Evolutionary conservation across 176 grass and related monocot species (phyloP), one percentile per base, ranked within the genome.

Genomic region (Avena eriantha): DNA sequence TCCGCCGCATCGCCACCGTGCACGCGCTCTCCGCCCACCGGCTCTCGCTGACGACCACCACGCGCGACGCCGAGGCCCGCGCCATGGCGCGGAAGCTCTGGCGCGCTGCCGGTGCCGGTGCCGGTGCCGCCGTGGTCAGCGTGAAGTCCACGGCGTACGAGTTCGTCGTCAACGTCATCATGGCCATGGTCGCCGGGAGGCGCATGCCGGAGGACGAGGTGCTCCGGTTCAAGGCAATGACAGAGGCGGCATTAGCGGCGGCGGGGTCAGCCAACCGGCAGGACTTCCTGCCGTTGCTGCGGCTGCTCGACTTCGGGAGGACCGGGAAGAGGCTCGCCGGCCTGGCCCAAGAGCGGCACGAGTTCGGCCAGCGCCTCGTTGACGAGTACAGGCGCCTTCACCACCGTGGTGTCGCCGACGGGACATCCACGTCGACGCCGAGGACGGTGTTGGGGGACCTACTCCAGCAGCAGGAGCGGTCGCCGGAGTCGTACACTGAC

Each of bases 1-100:
- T 98, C 87, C 93, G 91, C 39, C 87, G 91, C 16, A 64, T 95
- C 77, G 77, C 83, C 35, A 86, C 86, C 33, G 89, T 92, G 64
- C 84, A 90, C 43, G 77, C 86, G 53, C 65, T 98, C 48, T 83
- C 85, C 82, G 6, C 81, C 5, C 63, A 76, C 34, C 87, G 89
- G 49, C 80, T 98, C 2, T 73, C 24, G 16, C 63, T 35, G 72
- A 72, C 84, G 12, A 15, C 64, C 54, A 3, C 31, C 12, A 35
- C n/a, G 10, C 92, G 81, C 23, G 81, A 88, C 35, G 45, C 45
- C 50, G 70, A 73, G 53, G 80, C 83, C 17, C 64, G 83, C 8
- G 51, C 66, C 84, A 81, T 93, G 57, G 89, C 68, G 4, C 48
- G 74, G 33, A 46, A 15, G 24, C 88, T 92, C n/a, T 83, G 71